Percentiles rank a stretch among this genome's conserved stretches.
These are phyloP conservation scores for Aspergillus cavernicola DNA, from an alignment of 495 filamentous ascomycete genomes.

Conservation along the genomic window DNA sequence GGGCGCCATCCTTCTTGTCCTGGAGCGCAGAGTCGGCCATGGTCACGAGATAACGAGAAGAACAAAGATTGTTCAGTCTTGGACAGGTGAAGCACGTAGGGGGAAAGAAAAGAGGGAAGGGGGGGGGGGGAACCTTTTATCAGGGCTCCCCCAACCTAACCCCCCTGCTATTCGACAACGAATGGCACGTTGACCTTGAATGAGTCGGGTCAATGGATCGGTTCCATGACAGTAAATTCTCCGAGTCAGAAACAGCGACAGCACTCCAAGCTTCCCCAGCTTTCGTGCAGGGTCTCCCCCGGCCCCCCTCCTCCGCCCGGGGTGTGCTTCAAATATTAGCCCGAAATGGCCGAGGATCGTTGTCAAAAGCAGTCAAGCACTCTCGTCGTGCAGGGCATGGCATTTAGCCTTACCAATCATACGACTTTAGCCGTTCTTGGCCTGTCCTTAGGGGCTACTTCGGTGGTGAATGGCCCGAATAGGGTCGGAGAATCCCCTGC, in stretches of 20 bases:
- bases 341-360: slow-evolving; percentile 1
- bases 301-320: neutral
- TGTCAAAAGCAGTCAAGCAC: neutral
- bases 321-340: neutral
- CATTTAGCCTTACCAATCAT: neutral
- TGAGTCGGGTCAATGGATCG: too few relatives aligned
- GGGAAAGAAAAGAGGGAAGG: neutral
- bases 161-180: too few relatives aligned
- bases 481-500: neutral
- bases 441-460: neutral
- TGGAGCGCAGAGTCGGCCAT: neutral
- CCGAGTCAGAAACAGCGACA: neutral
- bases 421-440: neutral
- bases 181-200: too few relatives aligned
- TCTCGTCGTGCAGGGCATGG: slow-evolving; percentile 1
- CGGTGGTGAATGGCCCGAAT: slow-evolving; percentile 1
- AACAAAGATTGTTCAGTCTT: too few relatives aligned
- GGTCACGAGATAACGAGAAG: too few relatives aligned
- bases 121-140: neutral
- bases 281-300: slow-evolving; percentile 5
- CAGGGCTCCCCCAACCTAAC: neutral
- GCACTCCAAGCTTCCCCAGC: neutral
- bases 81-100: neutral
- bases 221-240: neutral
- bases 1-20: slow-evolving; percentile 35